A percentile compares a stretch with the other conserved stretches of the same genome.
Evolutionary conservation across 2,329 filamentous ascomycete species (phyloP).

Genomic region (Microdochium paspali): DNA sequence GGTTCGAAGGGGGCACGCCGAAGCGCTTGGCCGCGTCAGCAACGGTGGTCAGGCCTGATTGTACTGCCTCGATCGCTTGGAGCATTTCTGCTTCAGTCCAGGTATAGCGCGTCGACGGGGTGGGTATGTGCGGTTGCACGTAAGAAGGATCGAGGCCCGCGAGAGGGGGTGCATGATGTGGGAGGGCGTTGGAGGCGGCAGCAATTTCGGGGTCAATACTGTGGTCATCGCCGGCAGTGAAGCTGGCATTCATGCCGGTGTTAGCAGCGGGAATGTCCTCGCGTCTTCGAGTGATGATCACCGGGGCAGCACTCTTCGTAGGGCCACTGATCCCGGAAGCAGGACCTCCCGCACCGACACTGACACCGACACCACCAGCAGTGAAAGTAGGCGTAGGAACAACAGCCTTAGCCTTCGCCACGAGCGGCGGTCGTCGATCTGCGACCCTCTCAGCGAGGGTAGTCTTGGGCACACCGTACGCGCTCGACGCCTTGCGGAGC

Average conservation of each 20-base stretch:
- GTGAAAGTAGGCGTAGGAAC: background rate
- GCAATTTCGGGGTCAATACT: background rate
- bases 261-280: background rate
- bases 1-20: slow-evolving; percentile 13
- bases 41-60: slow-evolving; percentile 4
- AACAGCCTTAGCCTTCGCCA: slow-evolving; percentile 2
- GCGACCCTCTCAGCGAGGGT: slow-evolving; percentile 12
- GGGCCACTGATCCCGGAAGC: too few species aligned
- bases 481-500: slow-evolving; percentile 10
- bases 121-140: background rate
- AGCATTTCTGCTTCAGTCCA: slow-evolving; percentile 13
- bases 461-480: slow-evolving; percentile 13
- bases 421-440: slow-evolving; percentile 5
- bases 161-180: too few species aligned
- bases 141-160: too few species aligned
- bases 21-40: slow-evolving; percentile 11
- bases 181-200: too few species aligned
- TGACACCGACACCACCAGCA: background rate
- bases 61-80: slow-evolving; percentile 10
- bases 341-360: background rate
- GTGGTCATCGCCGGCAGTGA: background rate
- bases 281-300: background rate
- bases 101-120: slow-evolving; percentile 6
- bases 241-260: too few species aligned
- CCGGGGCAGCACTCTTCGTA: background rate